Conservation (phyloP, 495 filamentous ascomycete genomes). For the Jackrogersella multiformis region DNA sequence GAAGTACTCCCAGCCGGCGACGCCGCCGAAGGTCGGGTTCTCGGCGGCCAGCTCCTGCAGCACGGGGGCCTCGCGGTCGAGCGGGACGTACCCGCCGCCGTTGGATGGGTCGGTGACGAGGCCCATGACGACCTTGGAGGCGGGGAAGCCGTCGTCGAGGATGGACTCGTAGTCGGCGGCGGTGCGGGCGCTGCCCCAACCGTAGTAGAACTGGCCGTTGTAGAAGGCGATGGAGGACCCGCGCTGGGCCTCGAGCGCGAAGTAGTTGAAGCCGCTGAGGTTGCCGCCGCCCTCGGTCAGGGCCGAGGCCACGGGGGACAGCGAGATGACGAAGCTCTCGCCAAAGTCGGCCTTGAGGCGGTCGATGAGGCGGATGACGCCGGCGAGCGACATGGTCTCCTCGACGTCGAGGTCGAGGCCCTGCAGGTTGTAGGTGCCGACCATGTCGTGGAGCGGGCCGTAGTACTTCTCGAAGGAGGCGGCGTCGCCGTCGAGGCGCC, state of each 20-base stretch:
- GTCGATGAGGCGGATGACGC: slow-evolving; percentile 77
- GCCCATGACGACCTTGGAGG: slow-evolving; percentile 72
- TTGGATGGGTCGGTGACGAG: slow-evolving; percentile 78
- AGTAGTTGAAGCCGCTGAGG: slow-evolving; percentile 80
- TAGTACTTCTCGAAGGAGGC: slow-evolving; percentile 74
- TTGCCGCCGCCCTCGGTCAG: slow-evolving; percentile 64
- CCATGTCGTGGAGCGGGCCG: slow-evolving; percentile 64
- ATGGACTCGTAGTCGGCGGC: slow-evolving; percentile 71
- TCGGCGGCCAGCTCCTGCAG: slow-evolving; percentile 49
- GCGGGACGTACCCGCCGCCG: slow-evolving; percentile 60
- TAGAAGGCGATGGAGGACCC: slow-evolving; percentile 79
- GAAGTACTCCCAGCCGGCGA: slow-evolving; percentile 92
- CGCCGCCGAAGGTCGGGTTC: slow-evolving; percentile 70
- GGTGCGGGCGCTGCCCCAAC: slow-evolving; percentile 71
- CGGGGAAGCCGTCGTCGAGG: slow-evolving; percentile 69
- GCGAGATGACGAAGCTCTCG: slow-evolving; percentile 73
- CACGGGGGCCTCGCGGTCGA: slow-evolving; percentile 47
- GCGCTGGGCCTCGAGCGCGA: slow-evolving; percentile 70
- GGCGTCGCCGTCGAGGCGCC: slow-evolving; percentile 66
- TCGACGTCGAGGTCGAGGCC: slow-evolving; percentile 89
- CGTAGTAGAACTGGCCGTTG: slow-evolving; percentile 84
- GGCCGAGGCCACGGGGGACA: slow-evolving; percentile 82
- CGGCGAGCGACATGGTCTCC: slow-evolving; percentile 76
- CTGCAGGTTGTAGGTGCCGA: slow-evolving; percentile 69
- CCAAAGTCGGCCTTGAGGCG: slow-evolving; percentile 78